Conservation (phyloP, 495 filamentous ascomycete species). For the Aspergillus saccharolyticus region DNA sequence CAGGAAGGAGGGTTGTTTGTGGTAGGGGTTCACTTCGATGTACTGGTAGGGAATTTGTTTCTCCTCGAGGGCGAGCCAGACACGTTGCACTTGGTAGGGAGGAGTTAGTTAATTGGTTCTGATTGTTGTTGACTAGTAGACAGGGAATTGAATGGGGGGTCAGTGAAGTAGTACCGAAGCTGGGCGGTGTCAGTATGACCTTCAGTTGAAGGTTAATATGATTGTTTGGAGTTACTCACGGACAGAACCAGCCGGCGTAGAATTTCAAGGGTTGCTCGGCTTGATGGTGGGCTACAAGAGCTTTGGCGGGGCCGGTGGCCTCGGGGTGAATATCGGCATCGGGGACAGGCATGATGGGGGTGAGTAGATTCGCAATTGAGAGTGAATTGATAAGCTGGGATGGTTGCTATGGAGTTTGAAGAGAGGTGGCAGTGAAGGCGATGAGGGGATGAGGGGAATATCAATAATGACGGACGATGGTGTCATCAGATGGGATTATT, state of each 20-base stretch:
- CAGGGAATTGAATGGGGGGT: too few species aligned
- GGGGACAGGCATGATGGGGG: slow-evolving; percentile 19
- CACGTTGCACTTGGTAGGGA: slow-evolving; percentile 48
- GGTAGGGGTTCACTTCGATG: slow-evolving; percentile 68
- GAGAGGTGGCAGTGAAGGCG: too few species aligned
- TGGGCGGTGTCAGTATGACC: slow-evolving; percentile 1
- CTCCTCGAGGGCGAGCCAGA: slow-evolving; percentile 63
- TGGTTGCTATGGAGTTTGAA: not conserved
- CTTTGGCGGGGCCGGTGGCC: slow-evolving; percentile 48
- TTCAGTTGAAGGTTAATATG: not conserved
- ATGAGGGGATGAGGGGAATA: not conserved
- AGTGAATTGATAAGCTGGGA: not conserved
- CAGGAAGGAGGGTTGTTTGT: slow-evolving; percentile 58
- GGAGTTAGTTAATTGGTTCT: not conserved
- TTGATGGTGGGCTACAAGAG: slow-evolving; percentile 45
- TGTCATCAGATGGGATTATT: not conserved
- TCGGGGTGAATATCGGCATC: slow-evolving; percentile 48
- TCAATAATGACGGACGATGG: not conserved
- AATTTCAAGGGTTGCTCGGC: slow-evolving; percentile 51
- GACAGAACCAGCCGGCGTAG: slow-evolving; percentile 61
- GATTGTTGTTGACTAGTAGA: not conserved
- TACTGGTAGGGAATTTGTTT: slow-evolving; percentile 69
- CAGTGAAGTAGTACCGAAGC: slow-evolving; percentile 23
- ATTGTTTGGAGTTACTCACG: slow-evolving; percentile 28
- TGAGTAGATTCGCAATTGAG: not conserved